Evolutionary conservation across 108 stramenopile genomes (phyloP).

Genomic region (Conticribra guillardii): DNA sequence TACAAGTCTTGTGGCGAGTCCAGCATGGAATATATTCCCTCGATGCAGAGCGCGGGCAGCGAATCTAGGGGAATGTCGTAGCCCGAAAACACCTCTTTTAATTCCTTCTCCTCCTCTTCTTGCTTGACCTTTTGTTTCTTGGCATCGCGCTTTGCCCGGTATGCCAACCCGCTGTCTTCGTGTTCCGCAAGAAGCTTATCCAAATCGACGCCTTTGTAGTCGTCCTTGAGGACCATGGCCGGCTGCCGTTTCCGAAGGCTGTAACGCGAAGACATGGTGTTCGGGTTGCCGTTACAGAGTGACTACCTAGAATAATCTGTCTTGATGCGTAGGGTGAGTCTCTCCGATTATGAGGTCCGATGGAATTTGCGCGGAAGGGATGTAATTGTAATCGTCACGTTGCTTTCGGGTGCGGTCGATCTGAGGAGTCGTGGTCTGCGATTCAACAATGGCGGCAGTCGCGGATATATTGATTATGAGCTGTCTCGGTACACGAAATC

Average conservation of each 20-base stretch:
- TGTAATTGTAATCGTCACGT: too few species aligned
- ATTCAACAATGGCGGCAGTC: too few species aligned
- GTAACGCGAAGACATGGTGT: background rate
- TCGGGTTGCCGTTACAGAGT: too few species aligned
- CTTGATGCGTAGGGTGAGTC: too few species aligned
- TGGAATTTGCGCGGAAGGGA: too few species aligned
- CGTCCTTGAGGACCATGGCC: background rate
- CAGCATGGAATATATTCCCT: constrained; percentile 30
- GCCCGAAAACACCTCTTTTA: constrained; percentile 18
- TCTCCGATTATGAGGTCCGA: too few species aligned
- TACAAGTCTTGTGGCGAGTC: constrained; percentile 35
- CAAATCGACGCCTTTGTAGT: constrained; percentile 34
- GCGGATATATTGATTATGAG: too few species aligned
- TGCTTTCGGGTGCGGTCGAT: too few species aligned
- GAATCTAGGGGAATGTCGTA: constrained; percentile 38
- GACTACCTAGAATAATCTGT: too few species aligned
- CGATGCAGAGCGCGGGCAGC: constrained; percentile 43
- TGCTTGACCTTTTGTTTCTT: constrained; percentile 17
- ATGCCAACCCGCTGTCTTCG: constrained; percentile 28
- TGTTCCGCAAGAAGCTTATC: constrained; percentile 46
- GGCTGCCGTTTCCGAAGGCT: constrained; percentile 31
- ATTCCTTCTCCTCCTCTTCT: constrained; percentile 23
- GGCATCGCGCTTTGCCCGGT: constrained; percentile 42
- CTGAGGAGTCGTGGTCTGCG: too few species aligned
- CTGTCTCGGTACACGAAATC: too few species aligned